Evolutionary conservation across 495 filamentous ascomycete species (phyloP), one percentile per base, ranked within the genome.

Genomic region (Neurospora hispaniola): DNA sequence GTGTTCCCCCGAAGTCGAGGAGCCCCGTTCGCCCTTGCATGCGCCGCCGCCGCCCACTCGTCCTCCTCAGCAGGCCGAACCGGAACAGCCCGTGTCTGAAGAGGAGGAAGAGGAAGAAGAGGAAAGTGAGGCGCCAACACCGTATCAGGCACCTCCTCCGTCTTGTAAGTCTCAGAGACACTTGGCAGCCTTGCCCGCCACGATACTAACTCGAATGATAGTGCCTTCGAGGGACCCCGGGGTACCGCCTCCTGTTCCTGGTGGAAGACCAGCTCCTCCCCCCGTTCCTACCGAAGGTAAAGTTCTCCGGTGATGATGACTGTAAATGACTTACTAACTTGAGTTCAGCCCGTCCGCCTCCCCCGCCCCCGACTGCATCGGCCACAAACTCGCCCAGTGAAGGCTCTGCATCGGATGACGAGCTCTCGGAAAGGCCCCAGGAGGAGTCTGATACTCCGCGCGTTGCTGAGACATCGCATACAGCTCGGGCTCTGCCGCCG

Each of bases 391-490:
- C 93, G 54, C 90, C 87, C 41, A 94, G 90, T 74, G 86, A 89
- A 72, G 95, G 94, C 38, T 96, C 94, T 8, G 93, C 91, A 78
- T 97, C 95, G 11, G 96, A 97, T 81, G 96, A 98, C 81, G 96
- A 99, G 78, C 84, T 97, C 81, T 96, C 93, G n/a, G 82, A 88
- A 69, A 86, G 87, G 74, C 84, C 89, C 35, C 77, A 77, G 66
- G 77, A 78, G 31, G 75, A 79, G 41, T 71, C 74, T 75, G 79
- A 84, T 42, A 82, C 83, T 44, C 82, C 83, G 39, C 80, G 78
- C 70, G 76, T 7, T 20, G 23, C 76, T 44, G 85, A 86, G 74
- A 71, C 73, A 20, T 71, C 76, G 41, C 85, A 79, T 41, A 75
- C 74, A 20, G 75, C 71, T 68, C 79, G 81, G 72, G 82, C 79